These are phyloP conservation scores for Hyaloraphidium curvatum DNA, from an alignment of 192 early-diverging fungal genomes.

Conservation along the genomic window DNA sequence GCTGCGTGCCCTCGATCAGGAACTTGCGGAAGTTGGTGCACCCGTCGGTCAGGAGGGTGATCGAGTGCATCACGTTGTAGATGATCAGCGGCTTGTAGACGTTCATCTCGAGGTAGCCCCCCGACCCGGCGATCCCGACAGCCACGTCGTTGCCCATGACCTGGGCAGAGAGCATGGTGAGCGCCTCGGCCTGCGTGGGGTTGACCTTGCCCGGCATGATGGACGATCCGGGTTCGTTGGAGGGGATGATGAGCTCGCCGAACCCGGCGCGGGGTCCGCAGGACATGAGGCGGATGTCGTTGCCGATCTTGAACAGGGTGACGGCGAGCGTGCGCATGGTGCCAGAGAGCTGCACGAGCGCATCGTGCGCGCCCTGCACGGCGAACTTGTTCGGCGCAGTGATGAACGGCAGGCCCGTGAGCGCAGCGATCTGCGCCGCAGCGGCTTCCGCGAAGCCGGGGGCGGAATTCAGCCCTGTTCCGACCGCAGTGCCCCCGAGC, in stretches of 20 bases:
- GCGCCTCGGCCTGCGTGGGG: slow-evolving; percentile 98
- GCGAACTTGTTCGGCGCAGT: slow-evolving; percentile 99
- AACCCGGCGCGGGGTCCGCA: slow-evolving; percentile 95
- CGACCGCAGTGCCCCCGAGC: slow-evolving; percentile 94
- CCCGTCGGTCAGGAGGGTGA: slow-evolving; percentile 32
- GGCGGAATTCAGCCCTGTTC: slow-evolving; percentile 89
- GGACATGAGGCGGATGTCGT: slow-evolving; percentile 86
- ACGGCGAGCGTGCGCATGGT: slow-evolving; percentile 85
- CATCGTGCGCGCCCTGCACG: slow-evolving; percentile 93
- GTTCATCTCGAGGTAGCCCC: slow-evolving; percentile 98
- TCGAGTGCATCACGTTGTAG: slow-evolving; percentile 87
- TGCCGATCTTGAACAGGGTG: slow-evolving; percentile 96
- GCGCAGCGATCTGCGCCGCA: slow-evolving; percentile 64
- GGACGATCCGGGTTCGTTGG: slow-evolving; percentile 97
- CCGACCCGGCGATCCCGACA: slow-evolving; percentile 77
- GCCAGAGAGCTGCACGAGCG: slow-evolving; percentile 89
- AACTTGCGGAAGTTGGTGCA: slow-evolving; percentile 71
- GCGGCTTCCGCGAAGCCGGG: slow-evolving; percentile 81
- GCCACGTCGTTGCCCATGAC: slow-evolving; percentile 97
- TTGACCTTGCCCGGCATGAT: slow-evolving; percentile 57
- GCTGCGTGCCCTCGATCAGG: slow-evolving; percentile 83
- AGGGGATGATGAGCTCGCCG: slow-evolving; percentile 83
- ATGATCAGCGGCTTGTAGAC: slow-evolving; percentile 99
- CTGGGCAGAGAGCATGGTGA: slow-evolving; percentile 98
- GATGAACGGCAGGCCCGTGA: slow-evolving; percentile 76